These are phyloP conservation scores for Kwoniella shivajii DNA, from an alignment of 1,284 basidiomycete species.

Conservation along the genomic window DNA sequence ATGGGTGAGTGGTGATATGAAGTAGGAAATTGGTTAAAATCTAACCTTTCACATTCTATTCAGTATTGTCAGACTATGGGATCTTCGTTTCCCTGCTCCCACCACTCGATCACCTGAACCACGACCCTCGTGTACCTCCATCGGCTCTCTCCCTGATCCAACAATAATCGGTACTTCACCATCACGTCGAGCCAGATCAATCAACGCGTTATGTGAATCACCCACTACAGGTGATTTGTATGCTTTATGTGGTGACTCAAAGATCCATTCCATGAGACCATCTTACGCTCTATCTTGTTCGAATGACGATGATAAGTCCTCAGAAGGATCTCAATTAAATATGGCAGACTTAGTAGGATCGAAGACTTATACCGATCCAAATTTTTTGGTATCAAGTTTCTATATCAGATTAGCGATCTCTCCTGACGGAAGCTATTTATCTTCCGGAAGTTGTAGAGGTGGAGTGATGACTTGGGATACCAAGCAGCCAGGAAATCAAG, in stretches of 20 bases:
- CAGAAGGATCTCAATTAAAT: neutral
- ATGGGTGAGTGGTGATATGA: conserved; percentile 50
- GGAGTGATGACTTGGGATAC: conserved; percentile 51
- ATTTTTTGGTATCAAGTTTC: conserved; percentile 43
- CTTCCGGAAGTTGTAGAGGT: conserved; percentile 43
- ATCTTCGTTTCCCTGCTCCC: conserved; percentile 43
- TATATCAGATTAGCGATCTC: conserved; percentile 50
- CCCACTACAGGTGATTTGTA: conserved; percentile 45
- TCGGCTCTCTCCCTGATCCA: conserved; percentile 40
- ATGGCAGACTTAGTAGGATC: conserved; percentile 30
- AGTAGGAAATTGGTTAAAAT: too few species aligned
- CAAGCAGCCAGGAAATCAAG: conserved; percentile 9
- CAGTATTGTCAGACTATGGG: conserved; percentile 55
- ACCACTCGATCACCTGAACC: conserved; percentile 25
- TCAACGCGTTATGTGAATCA: conserved; percentile 46
- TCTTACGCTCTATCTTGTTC: conserved; percentile 17
- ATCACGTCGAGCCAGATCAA: conserved; percentile 37
- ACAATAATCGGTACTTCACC: conserved; percentile 29
- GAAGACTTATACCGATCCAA: conserved; percentile 40
- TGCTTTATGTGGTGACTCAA: conserved; percentile 44
- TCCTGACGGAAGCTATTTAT: conserved; percentile 46
- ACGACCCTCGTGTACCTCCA: conserved; percentile 25
- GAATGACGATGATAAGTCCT: neutral
- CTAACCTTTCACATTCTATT: neutral
- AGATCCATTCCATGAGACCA: conserved; percentile 45